Evolutionary conservation across 257 asterid genomes (phyloP).

Genomic region (Nicotiana paniculata): DNA sequence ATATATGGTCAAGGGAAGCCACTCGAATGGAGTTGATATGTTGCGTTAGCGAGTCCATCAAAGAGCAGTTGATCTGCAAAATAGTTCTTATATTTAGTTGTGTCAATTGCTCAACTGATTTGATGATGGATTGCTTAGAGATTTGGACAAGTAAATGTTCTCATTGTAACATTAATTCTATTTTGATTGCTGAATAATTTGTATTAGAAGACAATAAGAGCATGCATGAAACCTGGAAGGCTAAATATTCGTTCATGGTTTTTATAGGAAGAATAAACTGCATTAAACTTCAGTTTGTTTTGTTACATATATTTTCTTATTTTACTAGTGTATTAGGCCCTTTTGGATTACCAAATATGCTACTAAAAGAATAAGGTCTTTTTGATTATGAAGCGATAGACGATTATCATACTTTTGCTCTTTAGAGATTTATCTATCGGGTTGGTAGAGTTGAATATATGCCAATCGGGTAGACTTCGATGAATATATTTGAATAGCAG

Average conservation of each 20-base stretch:
- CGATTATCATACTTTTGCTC: no score
- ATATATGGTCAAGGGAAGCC: not conserved
- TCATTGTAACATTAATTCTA: not conserved
- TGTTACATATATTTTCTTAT: not conserved
- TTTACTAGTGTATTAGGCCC: not conserved
- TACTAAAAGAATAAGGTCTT: no score
- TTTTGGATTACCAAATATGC: no score
- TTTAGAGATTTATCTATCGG: no score
- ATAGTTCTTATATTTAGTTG: not conserved
- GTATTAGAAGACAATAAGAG: not conserved
- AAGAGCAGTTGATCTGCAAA: not conserved
- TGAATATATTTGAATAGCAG: constrained; percentile 67
- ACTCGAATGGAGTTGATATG: not conserved
- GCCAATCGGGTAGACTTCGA: not conserved
- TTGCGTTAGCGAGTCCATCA: not conserved
- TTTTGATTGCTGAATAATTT: not conserved
- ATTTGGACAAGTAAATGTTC: not conserved
- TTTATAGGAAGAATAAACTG: not conserved
- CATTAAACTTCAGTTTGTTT: not conserved
- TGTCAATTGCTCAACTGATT: not conserved
- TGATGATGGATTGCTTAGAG: not conserved
- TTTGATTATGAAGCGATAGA: no score
- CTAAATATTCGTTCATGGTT: not conserved
- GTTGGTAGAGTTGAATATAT: no score
- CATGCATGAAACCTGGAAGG: not conserved